Evolutionary conservation across 306 rosid genomes (phyloP).

Genomic region (Glycyrrhiza uralensis): DNA sequence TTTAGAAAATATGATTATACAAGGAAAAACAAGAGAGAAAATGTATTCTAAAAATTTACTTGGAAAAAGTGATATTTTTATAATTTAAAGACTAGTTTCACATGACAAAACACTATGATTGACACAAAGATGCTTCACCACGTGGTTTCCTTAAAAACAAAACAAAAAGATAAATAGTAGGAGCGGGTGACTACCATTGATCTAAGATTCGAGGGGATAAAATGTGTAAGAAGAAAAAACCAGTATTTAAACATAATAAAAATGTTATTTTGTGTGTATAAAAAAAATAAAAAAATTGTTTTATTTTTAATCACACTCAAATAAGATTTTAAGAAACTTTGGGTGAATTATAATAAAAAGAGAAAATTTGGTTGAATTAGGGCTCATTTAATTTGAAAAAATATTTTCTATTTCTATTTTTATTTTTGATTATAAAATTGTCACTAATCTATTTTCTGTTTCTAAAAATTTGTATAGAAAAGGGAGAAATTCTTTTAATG

Average conservation of each 20-base stretch:
- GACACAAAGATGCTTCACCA: constrained; percentile 27
- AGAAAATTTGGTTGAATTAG: too few relatives aligned
- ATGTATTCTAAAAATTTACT: neutral
- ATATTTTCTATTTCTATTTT: too few relatives aligned
- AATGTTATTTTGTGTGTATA: too few relatives aligned
- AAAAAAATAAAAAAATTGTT: too few relatives aligned
- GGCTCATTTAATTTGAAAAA: too few relatives aligned
- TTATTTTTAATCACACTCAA: too few relatives aligned
- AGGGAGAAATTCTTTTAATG: too few relatives aligned
- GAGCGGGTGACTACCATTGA: neutral
- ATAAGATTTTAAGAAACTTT: too few relatives aligned
- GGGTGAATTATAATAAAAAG: too few relatives aligned
- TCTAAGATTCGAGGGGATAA: neutral
- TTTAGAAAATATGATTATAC: neutral
- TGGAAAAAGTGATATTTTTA: neutral
- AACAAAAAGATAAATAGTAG: neutral
- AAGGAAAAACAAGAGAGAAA: neutral
- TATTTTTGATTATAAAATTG: too few relatives aligned
- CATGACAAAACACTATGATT: constrained; percentile 10
- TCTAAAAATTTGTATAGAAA: too few relatives aligned
- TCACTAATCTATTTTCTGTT: too few relatives aligned
- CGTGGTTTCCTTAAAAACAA: constrained; percentile 14
- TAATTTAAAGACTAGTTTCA: neutral
- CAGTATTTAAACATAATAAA: neutral
- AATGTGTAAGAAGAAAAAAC: neutral